phyloP scores from a whole-genome alignment of 2,329 filamentous ascomycete species.

The Colletotrichum spaethianum region DNA sequence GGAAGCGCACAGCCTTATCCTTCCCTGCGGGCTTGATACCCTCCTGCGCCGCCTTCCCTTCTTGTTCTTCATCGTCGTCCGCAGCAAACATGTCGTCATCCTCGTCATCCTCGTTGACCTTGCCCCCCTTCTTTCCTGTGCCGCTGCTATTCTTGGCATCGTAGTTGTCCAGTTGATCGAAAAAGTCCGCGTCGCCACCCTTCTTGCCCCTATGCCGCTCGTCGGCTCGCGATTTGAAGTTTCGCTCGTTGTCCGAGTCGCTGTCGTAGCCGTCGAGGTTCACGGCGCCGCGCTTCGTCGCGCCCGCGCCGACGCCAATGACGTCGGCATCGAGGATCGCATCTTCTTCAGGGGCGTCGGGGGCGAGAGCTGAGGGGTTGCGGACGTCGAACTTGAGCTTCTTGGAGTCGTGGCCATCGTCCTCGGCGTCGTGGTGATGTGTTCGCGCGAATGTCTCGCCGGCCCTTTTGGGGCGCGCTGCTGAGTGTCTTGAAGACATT shows the following conservation, averaged over 20 bases:
- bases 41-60: slow-evolving; percentile 42
- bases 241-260: slow-evolving; percentile 88
- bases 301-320: slow-evolving; percentile 82
- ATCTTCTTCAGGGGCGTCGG: slow-evolving; percentile 82
- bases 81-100: slow-evolving; percentile 85
- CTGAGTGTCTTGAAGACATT: slow-evolving; percentile 73
- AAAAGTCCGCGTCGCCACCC: slow-evolving; percentile 62
- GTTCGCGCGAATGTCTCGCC: slow-evolving; percentile 85
- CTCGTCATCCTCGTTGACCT: slow-evolving; percentile 55
- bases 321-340: slow-evolving; percentile 91
- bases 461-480: slow-evolving; percentile 85
- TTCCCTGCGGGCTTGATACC: slow-evolving; percentile 54
- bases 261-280: slow-evolving; percentile 98
- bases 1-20: slow-evolving; percentile 74
- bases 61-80: slow-evolving; percentile 64
- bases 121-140: slow-evolving; percentile 50
- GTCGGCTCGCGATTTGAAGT: slow-evolving; percentile 82
- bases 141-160: slow-evolving; percentile 59
- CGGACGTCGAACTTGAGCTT: slow-evolving; percentile 94
- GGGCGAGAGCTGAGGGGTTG: slow-evolving; percentile 92
- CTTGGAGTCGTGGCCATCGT: slow-evolving; percentile 69
- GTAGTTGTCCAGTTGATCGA: slow-evolving; percentile 70
- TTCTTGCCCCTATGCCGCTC: slow-evolving; percentile 63
- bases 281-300: slow-evolving; percentile 91
- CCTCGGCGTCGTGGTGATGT: slow-evolving; percentile 72